Base-by-base conservation (phyloP, 2,329 filamentous ascomycete genomes). In the Colletotrichum sojae region DNA sequence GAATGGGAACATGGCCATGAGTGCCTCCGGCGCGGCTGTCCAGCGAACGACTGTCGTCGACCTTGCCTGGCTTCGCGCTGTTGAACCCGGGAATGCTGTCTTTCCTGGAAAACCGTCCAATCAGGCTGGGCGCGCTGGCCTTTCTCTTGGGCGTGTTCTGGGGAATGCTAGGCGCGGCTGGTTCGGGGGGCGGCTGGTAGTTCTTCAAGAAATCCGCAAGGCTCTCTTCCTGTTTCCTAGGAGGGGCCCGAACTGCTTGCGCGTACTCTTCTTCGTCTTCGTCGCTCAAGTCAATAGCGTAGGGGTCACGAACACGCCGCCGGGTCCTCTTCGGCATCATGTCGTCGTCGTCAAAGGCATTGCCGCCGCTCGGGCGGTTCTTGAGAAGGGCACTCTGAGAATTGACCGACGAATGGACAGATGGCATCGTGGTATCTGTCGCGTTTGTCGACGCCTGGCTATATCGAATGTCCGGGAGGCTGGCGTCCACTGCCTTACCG, bases 231-330 rank as follows among this genome's bases (percentile, higher is more conserved):
- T 86, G 31, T 82, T 71, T 83, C 83, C 4, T 75, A 75, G 13
- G 31, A 36, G 80, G 78, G 27, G 76, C 72, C 65, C 81, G 76
- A 76, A 82, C 73, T 45, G 79, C 75, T 36, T 89, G 71, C 22
- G 75, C 77, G 3, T 79, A 73, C 2, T 90, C 86, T 15, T 89
- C 86, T 9, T 90, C 85, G 5, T 90, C 90, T 62, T 92, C 89
- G 64, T 94, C 91, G 74, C 91, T 92, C 36, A 90, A 84, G 76
- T 98, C 95, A 71, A 98, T 94, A n/a, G 94, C 94, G 73, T 98
- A 98, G 0, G 95, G 96, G 75, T 99, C 96, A 65, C 89, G 92
- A 59, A 94, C 89, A 31, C 94, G 90, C 53, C 91, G 89, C 52
- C 91, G 93, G 76, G 93, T 97, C 62, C 92, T 89, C 73, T 89